Evolutionary conservation across 2,329 filamentous ascomycete species (phyloP), one percentile per base, ranked within the genome.

Genomic region (Diaporthe batatas): DNA sequence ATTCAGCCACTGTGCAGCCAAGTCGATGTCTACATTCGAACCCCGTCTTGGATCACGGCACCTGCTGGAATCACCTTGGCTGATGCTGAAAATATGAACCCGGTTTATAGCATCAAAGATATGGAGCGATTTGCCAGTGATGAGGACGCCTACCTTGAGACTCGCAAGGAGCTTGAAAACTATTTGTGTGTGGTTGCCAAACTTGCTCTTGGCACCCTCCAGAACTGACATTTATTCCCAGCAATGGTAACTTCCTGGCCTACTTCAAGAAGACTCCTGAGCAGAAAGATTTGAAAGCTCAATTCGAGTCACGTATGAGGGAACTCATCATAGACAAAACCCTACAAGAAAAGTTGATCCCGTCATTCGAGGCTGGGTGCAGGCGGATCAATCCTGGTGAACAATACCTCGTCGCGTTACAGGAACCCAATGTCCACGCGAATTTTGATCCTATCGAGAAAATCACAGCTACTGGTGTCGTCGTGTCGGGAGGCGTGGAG

Each of bases 331-430:
- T 16, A 36, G 58, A 62, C 8, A 11, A 54, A 1, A 71, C 75
- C 1, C 55, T 78, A 10, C 76, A 76, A 36, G 64, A 73, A 6
- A 69, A 71, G 5, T 75, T 78, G 21, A 76, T 78, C 16, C 77
- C 77, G 0, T 34, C 62, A 0, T 78, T 78, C 39, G 77, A 78
- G 62, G 75, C 73, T 32, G 77, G 77, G 3, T 78, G 77, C 55
- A 75, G 77, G 7, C 76, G 77, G 2, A 76, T 78, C 29, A 79
- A 76, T 23, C 84, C 84, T 0, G 84, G 84, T 6, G 80, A 82
- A 8, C 80, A 80, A 21, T 86, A 84, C 73, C 80, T 86, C 0
- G 79, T 84, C 54, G 77, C 83, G 1, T 76, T 86, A 6, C 80
- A 80, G 44, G 81, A 83, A 72, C 76, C 81, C 0, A 86, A 86